Evolutionary conservation across 176 grass and related monocot genomes (phyloP), one percentile per base, ranked within the genome.

Genomic region (Raddia distichophylla): DNA sequence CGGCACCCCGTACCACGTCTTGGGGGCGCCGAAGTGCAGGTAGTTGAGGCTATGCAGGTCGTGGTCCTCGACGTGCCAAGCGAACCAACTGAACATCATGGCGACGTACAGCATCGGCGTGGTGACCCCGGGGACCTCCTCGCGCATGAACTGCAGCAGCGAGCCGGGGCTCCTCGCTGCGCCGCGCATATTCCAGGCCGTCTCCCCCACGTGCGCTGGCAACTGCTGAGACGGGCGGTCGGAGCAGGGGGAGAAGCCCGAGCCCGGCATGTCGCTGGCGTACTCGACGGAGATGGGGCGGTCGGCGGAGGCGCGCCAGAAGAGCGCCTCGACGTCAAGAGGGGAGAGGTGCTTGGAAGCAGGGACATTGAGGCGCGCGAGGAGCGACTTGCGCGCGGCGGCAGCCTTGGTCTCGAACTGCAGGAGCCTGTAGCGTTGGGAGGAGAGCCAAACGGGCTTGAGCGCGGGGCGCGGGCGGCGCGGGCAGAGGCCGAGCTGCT

Each of bases 21-120:
- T 99, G 47, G 86, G 82, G 3, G 89, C 83, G 1, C 96, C 96
- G 67, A 84, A 84, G 54, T 99, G 96, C 82, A 99, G 60, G 86
- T 99, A 99, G 77, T 99, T 94, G 62, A 99, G 55, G 78, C 93
- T 93, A 45, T 99, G 93, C 46, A 99, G 80, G 67, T 99, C 91
- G 74, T 99, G 96, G 86, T 99, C 93, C 85, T 99, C 91, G 19
- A 95, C 88, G 83, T 95, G 90, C 96, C 96, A 99, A 1, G 96
- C 93, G 87, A 93, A 99, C 96, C 96, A 99, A 52, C 91, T 93
- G 82, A 99, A 99, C 86, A 93, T 81, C 88, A 91, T 93, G 64
- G 69, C 93, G 47, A 99, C 85, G 76, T 99, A 94, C 13, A 95
- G 82, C 87, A 99, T 93, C 10, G 96, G 96, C 7, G 96, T 85